phyloP scores from a whole-genome alignment of 495 filamentous ascomycete genomes.

The Lasiosphaeris hirsuta region DNA sequence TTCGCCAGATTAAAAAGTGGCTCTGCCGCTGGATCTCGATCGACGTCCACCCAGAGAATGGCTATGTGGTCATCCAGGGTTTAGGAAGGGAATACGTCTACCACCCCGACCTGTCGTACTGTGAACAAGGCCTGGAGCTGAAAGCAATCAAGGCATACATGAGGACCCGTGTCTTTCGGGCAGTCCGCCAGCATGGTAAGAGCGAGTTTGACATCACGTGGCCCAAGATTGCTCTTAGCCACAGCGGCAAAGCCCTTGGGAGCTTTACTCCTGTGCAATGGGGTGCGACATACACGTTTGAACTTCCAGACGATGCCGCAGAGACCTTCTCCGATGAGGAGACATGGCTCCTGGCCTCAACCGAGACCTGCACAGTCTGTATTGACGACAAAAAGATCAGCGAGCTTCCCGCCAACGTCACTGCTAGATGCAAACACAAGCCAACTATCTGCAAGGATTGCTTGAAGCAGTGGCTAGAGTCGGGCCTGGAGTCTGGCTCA shows the following conservation, averaged over 20 bases:
- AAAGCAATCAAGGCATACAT: conserved; percentile 9
- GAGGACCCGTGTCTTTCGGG: conserved; percentile 16
- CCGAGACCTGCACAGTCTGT: conserved; percentile 36
- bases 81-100: conserved; percentile 34
- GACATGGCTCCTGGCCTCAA: conserved; percentile 31
- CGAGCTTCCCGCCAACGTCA: conserved; percentile 35
- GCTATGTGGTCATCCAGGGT: conserved; percentile 29
- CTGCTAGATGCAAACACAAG: conserved; percentile 33
- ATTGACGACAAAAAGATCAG: conserved; percentile 34
- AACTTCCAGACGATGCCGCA: conserved; percentile 27
- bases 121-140: conserved; percentile 5
- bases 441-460: conserved; percentile 36
- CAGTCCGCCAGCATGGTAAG: conserved; percentile 20
- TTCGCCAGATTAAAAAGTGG: conserved; percentile 29
- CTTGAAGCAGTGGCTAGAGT: conserved; percentile 32
- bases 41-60: conserved; percentile 16
- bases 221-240: conserved; percentile 24
- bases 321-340: conserved; percentile 32
- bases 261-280: conserved; percentile 18
- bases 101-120: conserved; percentile 16
- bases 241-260: conserved; percentile 15
- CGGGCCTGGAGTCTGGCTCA: conserved; percentile 27
- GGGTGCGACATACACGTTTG: conserved; percentile 32
- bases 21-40: conserved; percentile 33
- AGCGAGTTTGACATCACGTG: conserved; percentile 15